Evolutionary conservation across 306 rosid genomes (phyloP).

Genomic region (Prunus fruticosa): DNA sequence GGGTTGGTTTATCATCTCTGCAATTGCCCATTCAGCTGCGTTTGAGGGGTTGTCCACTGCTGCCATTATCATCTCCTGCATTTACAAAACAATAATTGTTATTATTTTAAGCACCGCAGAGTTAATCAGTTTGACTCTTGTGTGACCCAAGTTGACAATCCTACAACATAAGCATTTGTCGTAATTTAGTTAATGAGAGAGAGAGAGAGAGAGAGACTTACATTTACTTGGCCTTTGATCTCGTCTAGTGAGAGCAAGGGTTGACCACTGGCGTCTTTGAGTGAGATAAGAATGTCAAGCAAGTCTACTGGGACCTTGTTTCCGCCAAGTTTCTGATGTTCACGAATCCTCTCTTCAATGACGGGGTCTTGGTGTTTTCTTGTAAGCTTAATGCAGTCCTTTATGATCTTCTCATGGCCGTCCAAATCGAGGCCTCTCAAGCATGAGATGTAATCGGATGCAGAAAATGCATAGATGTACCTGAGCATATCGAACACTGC

Average conservation of each 20-base stretch:
- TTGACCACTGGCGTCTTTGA: background rate
- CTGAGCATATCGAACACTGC: constrained; percentile 13
- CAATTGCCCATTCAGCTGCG: background rate
- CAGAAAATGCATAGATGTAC: constrained; percentile 16
- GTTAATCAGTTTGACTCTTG: too few relatives aligned
- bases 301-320: background rate
- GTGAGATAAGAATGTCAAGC: background rate
- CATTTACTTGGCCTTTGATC: constrained; percentile 6
- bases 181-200: too few relatives aligned
- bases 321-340: background rate
- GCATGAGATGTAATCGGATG: constrained; percentile 32
- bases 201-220: background rate
- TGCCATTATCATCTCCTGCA: background rate
- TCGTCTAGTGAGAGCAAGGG: background rate
- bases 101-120: too few relatives aligned
- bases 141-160: too few relatives aligned
- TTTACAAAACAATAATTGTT: background rate
- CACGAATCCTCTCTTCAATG: background rate
- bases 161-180: too few relatives aligned
- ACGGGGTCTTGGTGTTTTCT: background rate
- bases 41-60: constrained; percentile 2
- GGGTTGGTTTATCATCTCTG: constrained; percentile 7
- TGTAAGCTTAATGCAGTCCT: background rate
- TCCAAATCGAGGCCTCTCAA: constrained; percentile 31
- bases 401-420: constrained; percentile 10